These are phyloP conservation scores for Amyloporia xantha DNA, from an alignment of 768 basidiomycete genomes.

Conservation along the genomic window DNA sequence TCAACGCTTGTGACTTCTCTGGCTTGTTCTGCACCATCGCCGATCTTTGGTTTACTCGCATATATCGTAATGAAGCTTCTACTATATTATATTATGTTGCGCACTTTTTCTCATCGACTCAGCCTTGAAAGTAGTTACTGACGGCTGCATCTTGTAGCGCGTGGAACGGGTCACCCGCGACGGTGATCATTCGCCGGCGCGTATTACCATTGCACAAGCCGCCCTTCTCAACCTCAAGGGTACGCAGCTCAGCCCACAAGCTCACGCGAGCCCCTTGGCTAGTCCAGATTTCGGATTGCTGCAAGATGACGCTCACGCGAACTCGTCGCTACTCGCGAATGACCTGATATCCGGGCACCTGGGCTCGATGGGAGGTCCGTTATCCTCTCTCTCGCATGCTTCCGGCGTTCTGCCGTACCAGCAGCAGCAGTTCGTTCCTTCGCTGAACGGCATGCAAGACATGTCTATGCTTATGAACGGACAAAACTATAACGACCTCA, in stretches of 20 bases:
- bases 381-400: background rate
- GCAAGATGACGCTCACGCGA: constrained; percentile 1
- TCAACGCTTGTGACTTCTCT: too few species aligned
- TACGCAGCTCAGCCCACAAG: constrained; percentile 37
- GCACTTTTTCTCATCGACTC: too few species aligned
- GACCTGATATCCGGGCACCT: background rate
- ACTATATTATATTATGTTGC: too few species aligned
- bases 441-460: background rate
- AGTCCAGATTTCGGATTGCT: constrained; percentile 15
- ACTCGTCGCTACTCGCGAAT: background rate
- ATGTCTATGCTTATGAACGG: background rate
- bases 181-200: constrained; percentile 54
- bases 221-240: constrained; percentile 71
- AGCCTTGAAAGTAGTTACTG: too few species aligned
- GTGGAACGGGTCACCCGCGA: constrained; percentile 53
- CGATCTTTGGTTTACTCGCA: too few species aligned
- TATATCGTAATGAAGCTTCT: too few species aligned
- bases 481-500: constrained; percentile 1
- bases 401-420: background rate
- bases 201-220: constrained; percentile 73
- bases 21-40: too few species aligned
- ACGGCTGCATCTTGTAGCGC: constrained; percentile 45
- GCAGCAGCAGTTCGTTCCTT: background rate
- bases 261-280: constrained; percentile 15
- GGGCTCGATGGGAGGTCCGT: background rate